These are phyloP conservation scores for Endoconidiophora polonica DNA, from an alignment of 2,329 filamentous ascomycete genomes.

Conservation along the genomic window DNA sequence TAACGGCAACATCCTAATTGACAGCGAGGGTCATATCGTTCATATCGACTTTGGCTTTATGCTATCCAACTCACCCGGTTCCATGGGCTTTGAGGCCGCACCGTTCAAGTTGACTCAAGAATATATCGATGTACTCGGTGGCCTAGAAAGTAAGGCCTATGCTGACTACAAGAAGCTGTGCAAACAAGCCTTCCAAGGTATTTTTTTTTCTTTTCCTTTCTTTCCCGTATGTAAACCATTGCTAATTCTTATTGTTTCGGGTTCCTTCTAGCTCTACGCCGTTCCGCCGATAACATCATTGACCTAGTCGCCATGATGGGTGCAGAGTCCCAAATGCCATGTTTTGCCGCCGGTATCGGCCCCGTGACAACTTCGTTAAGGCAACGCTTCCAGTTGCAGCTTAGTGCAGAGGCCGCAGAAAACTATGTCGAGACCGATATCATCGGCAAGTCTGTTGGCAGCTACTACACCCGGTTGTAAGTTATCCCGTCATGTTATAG, in stretches of 20 bases:
- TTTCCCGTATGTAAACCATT: not conserved
- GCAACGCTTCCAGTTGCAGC: conserved; percentile 64
- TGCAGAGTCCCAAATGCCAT: conserved; percentile 67
- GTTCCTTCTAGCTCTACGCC: conserved; percentile 41
- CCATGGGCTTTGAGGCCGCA: conserved; percentile 71
- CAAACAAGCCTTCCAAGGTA: conserved; percentile 70
- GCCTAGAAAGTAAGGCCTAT: conserved; percentile 51
- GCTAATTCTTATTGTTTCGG: conserved; percentile 12
- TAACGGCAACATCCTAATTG: conserved; percentile 74
- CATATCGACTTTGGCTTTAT: conserved; percentile 87
- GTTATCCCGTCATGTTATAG: conserved; percentile 18
- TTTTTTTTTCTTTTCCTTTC: conserved; percentile 15
- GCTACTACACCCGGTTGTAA: conserved; percentile 74
- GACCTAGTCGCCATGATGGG: conserved; percentile 77
- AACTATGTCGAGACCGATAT: conserved; percentile 66
- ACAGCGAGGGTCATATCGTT: conserved; percentile 72
- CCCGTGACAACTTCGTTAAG: conserved; percentile 53
- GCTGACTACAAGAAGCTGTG: conserved; percentile 62
- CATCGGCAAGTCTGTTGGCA: conserved; percentile 65
- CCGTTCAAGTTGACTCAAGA: conserved; percentile 78
- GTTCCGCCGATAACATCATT: conserved; percentile 65
- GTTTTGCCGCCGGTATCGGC: conserved; percentile 57
- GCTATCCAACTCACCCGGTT: conserved; percentile 71
- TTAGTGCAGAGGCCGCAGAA: conserved; percentile 68
- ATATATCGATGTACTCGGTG: conserved; percentile 70